Conservation (phyloP, 2,329 filamentous ascomycete genomes). For the Claviceps digitariae region DNA sequence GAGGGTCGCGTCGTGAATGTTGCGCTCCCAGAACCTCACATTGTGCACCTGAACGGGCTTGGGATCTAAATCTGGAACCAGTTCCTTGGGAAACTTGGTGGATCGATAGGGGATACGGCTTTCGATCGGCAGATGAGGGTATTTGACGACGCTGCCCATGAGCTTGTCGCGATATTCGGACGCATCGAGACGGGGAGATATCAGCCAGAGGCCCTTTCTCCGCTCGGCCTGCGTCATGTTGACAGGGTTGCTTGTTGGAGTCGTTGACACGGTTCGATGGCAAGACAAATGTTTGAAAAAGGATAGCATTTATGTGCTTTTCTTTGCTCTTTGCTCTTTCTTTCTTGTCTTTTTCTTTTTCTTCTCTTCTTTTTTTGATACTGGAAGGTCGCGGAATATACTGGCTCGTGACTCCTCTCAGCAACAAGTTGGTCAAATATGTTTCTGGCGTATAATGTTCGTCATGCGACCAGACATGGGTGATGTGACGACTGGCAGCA, state of each 20-base stretch:
- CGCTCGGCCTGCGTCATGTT: constrained; percentile 3
- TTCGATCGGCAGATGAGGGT: constrained; percentile 15
- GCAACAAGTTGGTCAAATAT: no score
- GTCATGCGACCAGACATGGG: no score
- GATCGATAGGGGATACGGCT: constrained; percentile 13
- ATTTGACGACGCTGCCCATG: constrained; percentile 18
- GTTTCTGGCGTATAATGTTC: no score
- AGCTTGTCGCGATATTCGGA: constrained; percentile 16
- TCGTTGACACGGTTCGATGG: background rate
- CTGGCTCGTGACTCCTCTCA: no score
- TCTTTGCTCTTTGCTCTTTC: background rate
- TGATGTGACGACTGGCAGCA: no score
- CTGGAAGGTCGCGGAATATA: background rate
- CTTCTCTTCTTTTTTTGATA: background rate
- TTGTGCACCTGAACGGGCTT: constrained; percentile 16
- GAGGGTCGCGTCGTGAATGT: constrained; percentile 13
- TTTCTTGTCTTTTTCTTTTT: no score
- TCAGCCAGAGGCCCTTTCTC: constrained; percentile 13
- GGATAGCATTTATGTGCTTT: background rate
- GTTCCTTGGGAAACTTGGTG: constrained; percentile 10
- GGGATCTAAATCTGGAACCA: constrained; percentile 14
- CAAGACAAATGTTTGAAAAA: background rate
- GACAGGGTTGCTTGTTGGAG: background rate
- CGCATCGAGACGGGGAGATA: constrained; percentile 16
- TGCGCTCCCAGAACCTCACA: constrained; percentile 15